Evolutionary conservation across 2,329 filamentous ascomycete genomes (phyloP).

Genomic region (Epichloe amarillans): DNA sequence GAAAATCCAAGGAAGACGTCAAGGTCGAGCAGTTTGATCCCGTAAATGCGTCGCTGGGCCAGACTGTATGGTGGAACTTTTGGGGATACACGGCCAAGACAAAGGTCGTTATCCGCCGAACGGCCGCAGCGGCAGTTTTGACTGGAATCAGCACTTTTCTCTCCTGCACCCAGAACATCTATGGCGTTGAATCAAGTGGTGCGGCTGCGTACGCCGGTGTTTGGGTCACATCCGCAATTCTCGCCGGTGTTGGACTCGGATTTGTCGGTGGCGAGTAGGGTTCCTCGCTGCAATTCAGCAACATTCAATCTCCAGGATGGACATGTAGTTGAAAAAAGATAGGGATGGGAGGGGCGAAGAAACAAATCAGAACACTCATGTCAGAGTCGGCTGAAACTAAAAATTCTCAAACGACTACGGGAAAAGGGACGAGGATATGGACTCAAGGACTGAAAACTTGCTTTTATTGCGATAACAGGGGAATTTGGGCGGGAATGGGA

Average conservation of each 20-base stretch:
- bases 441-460: not conserved
- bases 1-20: conserved; percentile 33
- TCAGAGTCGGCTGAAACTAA: not conserved
- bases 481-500: not conserved
- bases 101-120: conserved; percentile 52
- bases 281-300: not conserved
- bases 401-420: not conserved
- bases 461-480: not conserved
- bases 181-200: conserved; percentile 56
- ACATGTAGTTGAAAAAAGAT: not conserved
- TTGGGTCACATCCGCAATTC: conserved; percentile 54
- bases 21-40: conserved; percentile 46
- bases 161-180: conserved; percentile 51
- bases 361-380: not conserved
- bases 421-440: not conserved
- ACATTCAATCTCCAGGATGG: too few species aligned
- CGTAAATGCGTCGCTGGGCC: conserved; percentile 46
- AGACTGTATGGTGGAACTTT: conserved; percentile 61
- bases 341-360: not conserved
- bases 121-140: conserved; percentile 42
- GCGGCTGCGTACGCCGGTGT: conserved; percentile 59
- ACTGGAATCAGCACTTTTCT: conserved; percentile 48
- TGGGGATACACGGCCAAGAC: conserved; percentile 54
- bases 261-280: conserved; percentile 32
- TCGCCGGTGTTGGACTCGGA: conserved; percentile 44